A percentile compares a stretch with the other conserved stretches of the same genome.
phyloP scores from a whole-genome alignment of 176 grass and related monocot genomes.

The Stipa capillata region DNA sequence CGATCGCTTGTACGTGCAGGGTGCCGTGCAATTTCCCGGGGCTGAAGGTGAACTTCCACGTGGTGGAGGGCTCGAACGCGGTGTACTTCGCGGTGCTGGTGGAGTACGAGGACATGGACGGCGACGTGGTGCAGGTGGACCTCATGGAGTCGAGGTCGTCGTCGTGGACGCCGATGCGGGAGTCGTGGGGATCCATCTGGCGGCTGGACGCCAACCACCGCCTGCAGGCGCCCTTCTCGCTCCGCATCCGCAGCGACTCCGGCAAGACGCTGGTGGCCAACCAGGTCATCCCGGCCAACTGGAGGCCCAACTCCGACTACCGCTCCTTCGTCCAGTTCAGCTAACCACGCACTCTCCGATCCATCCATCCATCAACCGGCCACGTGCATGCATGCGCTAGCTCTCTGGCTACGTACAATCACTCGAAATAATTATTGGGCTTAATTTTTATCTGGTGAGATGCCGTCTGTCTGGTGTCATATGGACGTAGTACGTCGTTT shows the following conservation, averaged over 20 bases:
- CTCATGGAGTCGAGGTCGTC: constrained; percentile 13
- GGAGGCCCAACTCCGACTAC: constrained; percentile 43
- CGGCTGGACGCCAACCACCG: constrained; percentile 41
- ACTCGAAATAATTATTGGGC: neutral
- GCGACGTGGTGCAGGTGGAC: constrained; percentile 38
- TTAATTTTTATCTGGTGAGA: neutral
- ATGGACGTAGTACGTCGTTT: neutral
- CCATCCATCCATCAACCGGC: neutral
- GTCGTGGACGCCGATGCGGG: constrained; percentile 41
- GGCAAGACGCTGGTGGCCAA: constrained; percentile 30
- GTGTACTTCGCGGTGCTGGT: constrained; percentile 50
- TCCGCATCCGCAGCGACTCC: constrained; percentile 29
- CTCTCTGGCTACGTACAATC: too few species aligned
- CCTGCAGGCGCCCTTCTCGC: constrained; percentile 46
- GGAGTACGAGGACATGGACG: constrained; percentile 46
- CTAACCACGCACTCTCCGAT: neutral
- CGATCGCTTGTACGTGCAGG: too few species aligned
- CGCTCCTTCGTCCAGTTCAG: constrained; percentile 34
- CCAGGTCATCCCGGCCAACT: constrained; percentile 49
- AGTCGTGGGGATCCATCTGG: constrained; percentile 59
- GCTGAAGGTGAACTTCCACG: constrained; percentile 38
- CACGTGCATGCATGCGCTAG: too few species aligned
- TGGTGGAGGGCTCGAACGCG: constrained; percentile 47
- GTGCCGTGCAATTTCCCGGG: constrained; percentile 35
- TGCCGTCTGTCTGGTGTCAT: neutral